Percentiles rank a stretch among this genome's conserved stretches.
These are phyloP conservation scores for Stropharia rugosoannulata DNA, from an alignment of 768 basidiomycete species.

Conservation along the genomic window DNA sequence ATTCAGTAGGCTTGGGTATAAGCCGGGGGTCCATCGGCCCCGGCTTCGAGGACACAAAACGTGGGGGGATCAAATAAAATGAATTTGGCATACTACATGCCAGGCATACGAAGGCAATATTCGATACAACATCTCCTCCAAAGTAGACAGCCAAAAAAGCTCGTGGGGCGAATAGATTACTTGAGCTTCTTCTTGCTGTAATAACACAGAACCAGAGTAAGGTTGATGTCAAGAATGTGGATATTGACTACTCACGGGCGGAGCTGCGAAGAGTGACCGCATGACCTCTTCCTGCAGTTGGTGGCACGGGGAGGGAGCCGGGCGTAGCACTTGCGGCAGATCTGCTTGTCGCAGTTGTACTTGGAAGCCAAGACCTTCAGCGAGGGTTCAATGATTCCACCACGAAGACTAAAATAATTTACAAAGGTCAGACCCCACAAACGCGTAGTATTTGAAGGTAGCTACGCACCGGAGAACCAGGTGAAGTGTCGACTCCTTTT, in stretches of 20 bases:
- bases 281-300: conserved; percentile 96
- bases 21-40: not conserved
- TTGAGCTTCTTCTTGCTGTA: conserved; percentile 94
- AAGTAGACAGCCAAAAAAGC: conserved; percentile 7
- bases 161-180: conserved; percentile 44
- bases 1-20: not conserved
- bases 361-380: conserved; percentile 95
- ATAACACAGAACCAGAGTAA: not conserved
- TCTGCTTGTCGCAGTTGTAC: conserved; percentile 99
- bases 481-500: conserved; percentile 98
- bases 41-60: not conserved
- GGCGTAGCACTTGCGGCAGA: conserved; percentile 99
- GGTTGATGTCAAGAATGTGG: not conserved
- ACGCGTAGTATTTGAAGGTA: not conserved
- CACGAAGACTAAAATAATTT: conserved; percentile 67
- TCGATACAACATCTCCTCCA: conserved; percentile 9
- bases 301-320: conserved; percentile 99
- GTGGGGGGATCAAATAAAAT: conserved; percentile 3
- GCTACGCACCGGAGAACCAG: conserved; percentile 83
- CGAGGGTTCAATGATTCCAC: conserved; percentile 99
- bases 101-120: conserved; percentile 11
- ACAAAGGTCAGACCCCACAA: not conserved
- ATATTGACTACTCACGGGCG: conserved; percentile 65
- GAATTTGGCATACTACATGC: conserved; percentile 6
- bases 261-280: conserved; percentile 89